Evolutionary conservation across 805 yeast genomes (phyloP).

Genomic region (Nakazawaea wyomingensis): DNA sequence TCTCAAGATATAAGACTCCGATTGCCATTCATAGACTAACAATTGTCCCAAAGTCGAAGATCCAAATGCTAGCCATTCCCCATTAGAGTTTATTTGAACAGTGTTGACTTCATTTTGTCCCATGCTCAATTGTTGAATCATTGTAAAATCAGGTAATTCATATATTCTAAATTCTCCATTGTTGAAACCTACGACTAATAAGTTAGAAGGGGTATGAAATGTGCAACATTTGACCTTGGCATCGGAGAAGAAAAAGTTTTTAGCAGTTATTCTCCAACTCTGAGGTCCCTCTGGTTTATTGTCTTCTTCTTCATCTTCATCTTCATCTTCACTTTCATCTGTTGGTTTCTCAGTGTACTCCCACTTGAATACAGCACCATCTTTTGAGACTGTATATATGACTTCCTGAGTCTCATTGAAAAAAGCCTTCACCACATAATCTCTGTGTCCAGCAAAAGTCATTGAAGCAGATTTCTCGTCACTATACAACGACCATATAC

Average conservation of each 20-base stretch:
- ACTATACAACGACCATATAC: conserved; percentile 71
- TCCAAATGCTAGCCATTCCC: conserved; percentile 98
- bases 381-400: conserved; percentile 87
- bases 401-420: conserved; percentile 84
- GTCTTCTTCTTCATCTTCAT: conserved; percentile 30
- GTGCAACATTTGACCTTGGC: conserved; percentile 74
- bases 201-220: conserved; percentile 66
- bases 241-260: conserved; percentile 69
- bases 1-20: conserved; percentile 88
- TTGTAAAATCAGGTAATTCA: conserved; percentile 74
- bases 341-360: conserved; percentile 63
- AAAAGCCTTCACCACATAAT: conserved; percentile 80
- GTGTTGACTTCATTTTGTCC: conserved; percentile 87
- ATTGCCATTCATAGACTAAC: conserved; percentile 97
- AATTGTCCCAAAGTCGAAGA: conserved; percentile 88
- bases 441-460: conserved; percentile 90
- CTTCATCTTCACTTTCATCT: conserved; percentile 40
- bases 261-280: conserved; percentile 81
- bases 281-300: conserved; percentile 32
- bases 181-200: conserved; percentile 83
- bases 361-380: conserved; percentile 94
- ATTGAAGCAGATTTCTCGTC: conserved; percentile 74
- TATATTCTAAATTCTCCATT: conserved; percentile 89
- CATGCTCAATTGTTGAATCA: conserved; percentile 84
- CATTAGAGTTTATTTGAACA: conserved; percentile 71